Conservation (phyloP, 495 filamentous ascomycete species). For the Glonium stellatum region DNA sequence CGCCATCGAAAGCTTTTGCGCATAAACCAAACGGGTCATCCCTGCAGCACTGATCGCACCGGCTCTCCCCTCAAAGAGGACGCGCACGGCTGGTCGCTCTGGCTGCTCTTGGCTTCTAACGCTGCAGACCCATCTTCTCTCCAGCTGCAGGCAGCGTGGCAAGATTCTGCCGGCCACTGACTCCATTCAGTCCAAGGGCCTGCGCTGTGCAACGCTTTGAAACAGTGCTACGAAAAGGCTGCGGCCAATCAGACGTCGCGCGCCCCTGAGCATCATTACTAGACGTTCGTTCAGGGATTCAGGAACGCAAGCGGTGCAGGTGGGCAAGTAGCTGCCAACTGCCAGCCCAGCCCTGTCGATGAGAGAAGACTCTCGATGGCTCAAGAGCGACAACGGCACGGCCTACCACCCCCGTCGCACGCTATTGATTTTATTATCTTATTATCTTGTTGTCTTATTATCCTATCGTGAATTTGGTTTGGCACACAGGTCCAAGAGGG, state of each 20-base stretch:
- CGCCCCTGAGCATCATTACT: not conserved
- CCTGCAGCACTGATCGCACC: not conserved
- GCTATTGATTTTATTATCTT: not conserved
- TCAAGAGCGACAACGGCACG: not conserved
- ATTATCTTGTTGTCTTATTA: too few species aligned
- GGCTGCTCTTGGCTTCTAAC: too few species aligned
- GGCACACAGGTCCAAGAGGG: too few species aligned
- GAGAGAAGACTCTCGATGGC: not conserved
- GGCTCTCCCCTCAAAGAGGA: not conserved
- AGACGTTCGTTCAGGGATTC: not conserved
- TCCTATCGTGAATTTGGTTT: too few species aligned
- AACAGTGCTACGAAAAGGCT: not conserved
- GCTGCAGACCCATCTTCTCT: too few species aligned
- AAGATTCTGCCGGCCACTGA: not conserved
- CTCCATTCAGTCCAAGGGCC: not conserved
- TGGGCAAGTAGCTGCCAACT: not conserved
- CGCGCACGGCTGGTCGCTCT: not conserved
- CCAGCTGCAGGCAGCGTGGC: not conserved
- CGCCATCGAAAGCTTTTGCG: not conserved
- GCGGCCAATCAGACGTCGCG: not conserved
- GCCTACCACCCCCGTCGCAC: not conserved
- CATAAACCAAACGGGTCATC: not conserved
- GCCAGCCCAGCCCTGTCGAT: not conserved
- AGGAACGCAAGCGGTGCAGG: not conserved
- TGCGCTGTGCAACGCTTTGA: not conserved